Conservation (phyloP, 2,329 filamentous ascomycete species). For the Pezicula carpinea region DNA sequence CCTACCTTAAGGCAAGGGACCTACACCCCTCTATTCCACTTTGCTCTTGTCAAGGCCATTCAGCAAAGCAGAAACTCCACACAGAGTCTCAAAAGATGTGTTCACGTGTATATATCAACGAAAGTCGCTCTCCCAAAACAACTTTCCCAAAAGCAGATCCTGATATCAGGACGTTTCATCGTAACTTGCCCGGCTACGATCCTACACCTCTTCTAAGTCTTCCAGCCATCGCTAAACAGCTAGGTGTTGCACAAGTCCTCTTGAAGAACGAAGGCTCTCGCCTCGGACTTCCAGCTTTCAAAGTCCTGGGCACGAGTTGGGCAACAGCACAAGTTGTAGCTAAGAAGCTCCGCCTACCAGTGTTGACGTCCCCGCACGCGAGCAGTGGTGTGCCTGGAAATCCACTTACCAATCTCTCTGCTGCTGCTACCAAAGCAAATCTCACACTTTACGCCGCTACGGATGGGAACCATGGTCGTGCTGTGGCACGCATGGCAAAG, state of each 20-base stretch:
- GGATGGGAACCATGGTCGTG: conserved; percentile 71
- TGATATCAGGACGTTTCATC: no score
- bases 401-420: background rate
- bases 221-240: conserved; percentile 46
- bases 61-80: no score
- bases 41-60: no score
- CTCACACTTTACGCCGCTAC: conserved; percentile 54
- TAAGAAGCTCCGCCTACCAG: conserved; percentile 17
- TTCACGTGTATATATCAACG: no score
- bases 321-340: conserved; percentile 56
- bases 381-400: background rate
- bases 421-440: conserved; percentile 33
- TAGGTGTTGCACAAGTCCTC: conserved; percentile 54
- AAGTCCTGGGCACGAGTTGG: conserved; percentile 79
- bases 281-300: conserved; percentile 70
- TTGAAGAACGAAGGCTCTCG: conserved; percentile 69
- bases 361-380: conserved; percentile 33
- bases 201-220: conserved; percentile 35
- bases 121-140: no score
- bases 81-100: no score
- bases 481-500: conserved; percentile 61
- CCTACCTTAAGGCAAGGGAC: no score
- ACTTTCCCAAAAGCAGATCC: no score
- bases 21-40: no score
- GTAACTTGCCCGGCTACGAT: no score